Conservation (phyloP, 306 rosid species). For the Acacia crassicarpa region DNA sequence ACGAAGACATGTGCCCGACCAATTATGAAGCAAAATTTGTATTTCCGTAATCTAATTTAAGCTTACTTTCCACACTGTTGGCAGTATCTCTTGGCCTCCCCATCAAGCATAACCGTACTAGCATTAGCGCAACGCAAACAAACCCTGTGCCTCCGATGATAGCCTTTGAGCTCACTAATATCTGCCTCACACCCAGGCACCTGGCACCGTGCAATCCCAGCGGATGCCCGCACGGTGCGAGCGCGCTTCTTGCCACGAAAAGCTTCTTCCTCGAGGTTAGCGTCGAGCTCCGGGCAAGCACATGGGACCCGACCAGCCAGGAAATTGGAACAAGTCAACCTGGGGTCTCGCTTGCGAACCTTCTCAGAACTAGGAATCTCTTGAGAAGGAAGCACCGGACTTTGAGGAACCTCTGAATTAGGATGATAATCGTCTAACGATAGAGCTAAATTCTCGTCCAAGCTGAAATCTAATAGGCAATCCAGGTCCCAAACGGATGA, state of each 20-base stretch:
- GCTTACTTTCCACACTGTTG: conserved; percentile 99
- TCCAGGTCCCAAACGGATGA: conserved; percentile 60
- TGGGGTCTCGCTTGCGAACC: conserved; percentile 91
- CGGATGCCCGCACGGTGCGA: conserved; percentile 46
- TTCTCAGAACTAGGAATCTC: conserved; percentile 21
- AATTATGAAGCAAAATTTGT: neutral
- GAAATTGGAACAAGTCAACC: conserved; percentile 75
- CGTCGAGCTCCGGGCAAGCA: conserved; percentile 94
- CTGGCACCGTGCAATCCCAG: conserved; percentile 62
- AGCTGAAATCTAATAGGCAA: conserved; percentile 57
- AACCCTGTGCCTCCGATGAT: conserved; percentile 86
- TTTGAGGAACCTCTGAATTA: neutral
- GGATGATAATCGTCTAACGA: neutral
- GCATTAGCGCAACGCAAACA: conserved; percentile 88
- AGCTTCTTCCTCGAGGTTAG: conserved; percentile 57
- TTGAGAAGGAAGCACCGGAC: neutral
- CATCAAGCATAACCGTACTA: conserved; percentile 54
- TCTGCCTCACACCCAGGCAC: conserved; percentile 87
- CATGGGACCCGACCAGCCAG: conserved; percentile 90
- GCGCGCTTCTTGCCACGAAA: conserved; percentile 69
- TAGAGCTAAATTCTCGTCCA: conserved; percentile 37
- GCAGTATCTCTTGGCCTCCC: conserved; percentile 77
- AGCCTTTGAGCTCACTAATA: conserved; percentile 83
- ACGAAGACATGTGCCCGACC: neutral
- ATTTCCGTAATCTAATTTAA: neutral